A percentile compares a stretch with the other conserved stretches of the same genome.
Evolutionary conservation across 805 yeast species (phyloP).

Genomic region (Candida xiaguanensis): DNA sequence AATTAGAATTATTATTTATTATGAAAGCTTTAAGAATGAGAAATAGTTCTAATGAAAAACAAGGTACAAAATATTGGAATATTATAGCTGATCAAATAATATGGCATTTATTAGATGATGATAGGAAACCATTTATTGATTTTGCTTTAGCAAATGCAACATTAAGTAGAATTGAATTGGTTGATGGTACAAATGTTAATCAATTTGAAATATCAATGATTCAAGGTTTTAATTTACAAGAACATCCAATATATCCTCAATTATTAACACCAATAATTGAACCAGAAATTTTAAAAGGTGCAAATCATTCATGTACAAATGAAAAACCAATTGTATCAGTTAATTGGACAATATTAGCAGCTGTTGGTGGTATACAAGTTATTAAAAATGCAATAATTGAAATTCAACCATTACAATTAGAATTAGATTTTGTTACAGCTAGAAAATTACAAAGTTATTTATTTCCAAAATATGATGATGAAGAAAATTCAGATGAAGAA

Average conservation of each 20-base stretch:
- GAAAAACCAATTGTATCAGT: slow-evolving; percentile 24
- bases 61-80: slow-evolving; percentile 20
- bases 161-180: slow-evolving; percentile 58
- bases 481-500: neutral
- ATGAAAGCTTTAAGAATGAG: slow-evolving; percentile 28
- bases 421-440: slow-evolving; percentile 70
- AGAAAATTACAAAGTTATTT: slow-evolving; percentile 59
- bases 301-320: slow-evolving; percentile 6
- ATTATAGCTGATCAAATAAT: slow-evolving; percentile 60
- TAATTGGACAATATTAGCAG: slow-evolving; percentile 75
- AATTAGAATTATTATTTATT: slow-evolving; percentile 30
- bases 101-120: slow-evolving; percentile 62
- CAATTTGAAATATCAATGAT: slow-evolving; percentile 55
- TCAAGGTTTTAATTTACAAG: slow-evolving; percentile 65
- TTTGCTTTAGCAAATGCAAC: slow-evolving; percentile 59
- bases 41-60: slow-evolving; percentile 14
- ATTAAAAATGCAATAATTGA: slow-evolving; percentile 59
- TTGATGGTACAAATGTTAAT: slow-evolving; percentile 67
- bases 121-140: slow-evolving; percentile 63
- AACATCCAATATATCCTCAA: slow-evolving; percentile 62
- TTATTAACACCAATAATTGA: slow-evolving; percentile 50
- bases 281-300: slow-evolving; percentile 14
- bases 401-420: slow-evolving; percentile 65
- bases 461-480: slow-evolving; percentile 51
- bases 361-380: slow-evolving; percentile 90